These are phyloP conservation scores for Aspergillus vadensis DNA, from an alignment of 2,329 filamentous ascomycete genomes.

Conservation along the genomic window DNA sequence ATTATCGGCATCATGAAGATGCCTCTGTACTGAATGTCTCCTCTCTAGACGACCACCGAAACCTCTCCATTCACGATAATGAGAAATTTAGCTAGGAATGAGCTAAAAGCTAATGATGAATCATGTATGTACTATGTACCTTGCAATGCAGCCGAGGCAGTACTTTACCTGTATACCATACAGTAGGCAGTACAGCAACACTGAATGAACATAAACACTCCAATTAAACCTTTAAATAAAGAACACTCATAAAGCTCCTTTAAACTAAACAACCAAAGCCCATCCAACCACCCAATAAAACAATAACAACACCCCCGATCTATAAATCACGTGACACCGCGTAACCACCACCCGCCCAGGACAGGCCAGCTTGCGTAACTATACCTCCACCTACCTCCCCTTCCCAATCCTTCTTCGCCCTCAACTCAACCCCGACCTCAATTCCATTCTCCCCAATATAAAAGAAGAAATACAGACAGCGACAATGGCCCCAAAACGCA, in stretches of 20 bases:
- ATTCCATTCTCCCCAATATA: neutral
- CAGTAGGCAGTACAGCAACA: no score
- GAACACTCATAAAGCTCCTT: no score
- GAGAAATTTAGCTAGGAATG: neutral
- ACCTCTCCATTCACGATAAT: neutral
- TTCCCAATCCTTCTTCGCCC: neutral
- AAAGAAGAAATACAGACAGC: no score
- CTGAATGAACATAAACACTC: no score
- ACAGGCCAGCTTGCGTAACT: conserved; percentile 11
- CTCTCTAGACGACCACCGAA: neutral
- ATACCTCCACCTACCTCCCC: neutral
- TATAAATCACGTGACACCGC: neutral
- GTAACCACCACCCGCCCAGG: conserved; percentile 1
- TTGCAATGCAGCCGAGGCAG: no score
- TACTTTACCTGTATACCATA: no score
- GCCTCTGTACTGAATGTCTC: neutral
- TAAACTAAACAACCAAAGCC: no score
- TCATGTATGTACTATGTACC: no score
- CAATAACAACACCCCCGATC: neutral
- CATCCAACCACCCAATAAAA: neutral
- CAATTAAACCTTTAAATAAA: no score
- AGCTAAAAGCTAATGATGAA: no score
- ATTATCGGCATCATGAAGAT: neutral
- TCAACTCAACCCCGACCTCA: neutral
- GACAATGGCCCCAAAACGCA: conserved; percentile 28